Conservation (phyloP, 1,284 basidiomycete species). For the Leccinum angustisporum region DNA sequence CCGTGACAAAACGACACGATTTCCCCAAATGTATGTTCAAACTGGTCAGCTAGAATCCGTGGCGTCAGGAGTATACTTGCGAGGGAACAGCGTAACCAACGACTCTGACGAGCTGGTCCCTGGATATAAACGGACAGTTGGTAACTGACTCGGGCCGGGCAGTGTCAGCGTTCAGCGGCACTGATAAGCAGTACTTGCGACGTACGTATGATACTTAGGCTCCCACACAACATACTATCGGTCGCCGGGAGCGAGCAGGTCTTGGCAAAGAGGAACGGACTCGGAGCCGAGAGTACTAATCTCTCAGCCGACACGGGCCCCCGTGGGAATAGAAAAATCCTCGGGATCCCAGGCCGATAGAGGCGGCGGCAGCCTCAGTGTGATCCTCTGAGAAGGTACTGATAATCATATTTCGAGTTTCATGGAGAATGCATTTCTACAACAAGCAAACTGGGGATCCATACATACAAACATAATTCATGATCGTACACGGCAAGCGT, state of each 20-base stretch:
- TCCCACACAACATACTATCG: not conserved
- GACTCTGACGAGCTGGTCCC: too few relatives aligned
- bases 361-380: too few relatives aligned
- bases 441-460: not conserved
- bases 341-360: not conserved
- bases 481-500: not conserved
- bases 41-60: not conserved
- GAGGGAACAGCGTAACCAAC: not conserved
- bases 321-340: not conserved
- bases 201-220: not conserved
- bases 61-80: not conserved
- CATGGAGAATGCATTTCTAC: not conserved
- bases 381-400: too few relatives aligned
- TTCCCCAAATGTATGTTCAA: not conserved
- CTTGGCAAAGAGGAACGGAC: not conserved
- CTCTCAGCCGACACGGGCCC: not conserved
- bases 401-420: too few relatives aligned
- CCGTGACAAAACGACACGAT: not conserved
- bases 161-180: not conserved
- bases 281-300: not conserved
- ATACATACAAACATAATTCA: not conserved
- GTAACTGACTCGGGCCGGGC: too few relatives aligned
- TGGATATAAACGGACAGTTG: not conserved
- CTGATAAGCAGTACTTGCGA: not conserved
- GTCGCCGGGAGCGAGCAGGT: not conserved